Percentiles rank a stretch among this genome's conserved stretches.
Evolutionary conservation across 768 basidiomycete genomes (phyloP).

Genomic region (Rhodosporidiobolus sp.): DNA sequence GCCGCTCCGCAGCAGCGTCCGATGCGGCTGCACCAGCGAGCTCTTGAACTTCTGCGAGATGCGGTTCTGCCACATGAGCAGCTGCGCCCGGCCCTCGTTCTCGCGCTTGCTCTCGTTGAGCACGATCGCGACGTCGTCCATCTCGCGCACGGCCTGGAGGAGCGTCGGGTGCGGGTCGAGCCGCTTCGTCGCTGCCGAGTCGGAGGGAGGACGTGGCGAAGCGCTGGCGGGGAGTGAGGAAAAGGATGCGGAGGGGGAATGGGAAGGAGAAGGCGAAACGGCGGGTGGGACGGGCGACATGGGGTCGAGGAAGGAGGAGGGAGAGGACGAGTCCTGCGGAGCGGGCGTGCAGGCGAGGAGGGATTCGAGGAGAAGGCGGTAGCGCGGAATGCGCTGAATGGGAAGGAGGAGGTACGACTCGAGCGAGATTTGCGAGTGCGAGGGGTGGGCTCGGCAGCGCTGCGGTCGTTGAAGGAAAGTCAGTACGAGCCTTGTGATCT

Average conservation of each 20-base stretch:
- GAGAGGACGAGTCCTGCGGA: neutral
- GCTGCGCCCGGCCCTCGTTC: slow-evolving; percentile 81
- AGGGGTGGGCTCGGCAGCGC: slow-evolving; percentile 80
- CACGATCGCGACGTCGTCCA: slow-evolving; percentile 79
- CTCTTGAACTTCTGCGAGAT: slow-evolving; percentile 91
- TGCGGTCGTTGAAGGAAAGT: slow-evolving; percentile 45
- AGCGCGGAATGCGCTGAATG: slow-evolving; percentile 95
- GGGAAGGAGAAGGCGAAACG: neutral
- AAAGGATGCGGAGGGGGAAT: neutral
- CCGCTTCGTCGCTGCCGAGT: neutral
- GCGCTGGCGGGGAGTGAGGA: neutral
- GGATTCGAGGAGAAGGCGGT: slow-evolving; percentile 71
- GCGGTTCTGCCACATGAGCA: slow-evolving; percentile 81
- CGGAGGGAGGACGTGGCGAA: neutral
- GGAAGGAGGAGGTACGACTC: slow-evolving; percentile 92
- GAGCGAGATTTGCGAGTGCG: slow-evolving; percentile 78
- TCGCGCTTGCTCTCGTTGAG: slow-evolving; percentile 99
- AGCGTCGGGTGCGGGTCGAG: slow-evolving; percentile 70
- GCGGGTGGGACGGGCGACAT: neutral
- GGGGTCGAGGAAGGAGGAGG: neutral
- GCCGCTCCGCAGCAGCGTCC: slow-evolving; percentile 91
- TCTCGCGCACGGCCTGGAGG: slow-evolving; percentile 79
- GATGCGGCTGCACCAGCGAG: slow-evolving; percentile 96
- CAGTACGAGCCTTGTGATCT: neutral
- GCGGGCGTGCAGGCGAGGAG: slow-evolving; percentile 47